Evolutionary conservation across 176 grass and related monocot genomes (phyloP).

Genomic region (Oryza coarctata): DNA sequence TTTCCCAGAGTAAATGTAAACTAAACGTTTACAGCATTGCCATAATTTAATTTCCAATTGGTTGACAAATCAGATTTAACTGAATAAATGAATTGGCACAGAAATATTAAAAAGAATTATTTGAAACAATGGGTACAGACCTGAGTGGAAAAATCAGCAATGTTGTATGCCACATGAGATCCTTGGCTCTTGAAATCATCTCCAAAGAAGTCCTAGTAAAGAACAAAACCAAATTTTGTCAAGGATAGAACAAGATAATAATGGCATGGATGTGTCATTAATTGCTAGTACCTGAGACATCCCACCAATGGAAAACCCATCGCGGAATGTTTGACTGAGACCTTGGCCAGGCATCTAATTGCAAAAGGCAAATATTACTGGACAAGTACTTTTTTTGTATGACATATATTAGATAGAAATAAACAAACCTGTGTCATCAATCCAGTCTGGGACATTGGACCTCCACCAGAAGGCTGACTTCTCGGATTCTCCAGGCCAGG

Average conservation of each 20-base stretch:
- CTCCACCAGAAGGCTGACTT: conserved; percentile 85
- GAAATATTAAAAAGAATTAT: neutral
- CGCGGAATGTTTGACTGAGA: conserved; percentile 94
- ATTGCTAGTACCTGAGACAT: conserved; percentile 86
- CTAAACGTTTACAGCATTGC: neutral
- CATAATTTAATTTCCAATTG: neutral
- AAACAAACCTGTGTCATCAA: conserved; percentile 93
- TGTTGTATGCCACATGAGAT: conserved; percentile 93
- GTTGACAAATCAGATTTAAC: conserved; percentile 2
- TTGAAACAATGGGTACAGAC: conserved; percentile 35
- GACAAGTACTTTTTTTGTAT: conserved; percentile 16
- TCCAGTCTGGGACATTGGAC: conserved; percentile 77
- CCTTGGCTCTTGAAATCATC: conserved; percentile 99
- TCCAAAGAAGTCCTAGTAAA: conserved; percentile 81
- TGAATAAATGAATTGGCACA: neutral
- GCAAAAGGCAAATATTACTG: conserved; percentile 34
- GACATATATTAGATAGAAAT: neutral
- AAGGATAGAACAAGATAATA: conserved; percentile 19
- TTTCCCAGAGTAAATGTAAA: neutral
- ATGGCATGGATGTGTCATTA: neutral
- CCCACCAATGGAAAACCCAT: conserved; percentile 96
- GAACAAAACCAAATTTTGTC: conserved; percentile 15
- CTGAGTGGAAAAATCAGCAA: conserved; percentile 95
- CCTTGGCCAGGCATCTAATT: conserved; percentile 88
- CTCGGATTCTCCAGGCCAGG: conserved; percentile 67